Base-by-base conservation (phyloP, 176 grass and related monocot genomes). In the Saccharum officinarum region DNA sequence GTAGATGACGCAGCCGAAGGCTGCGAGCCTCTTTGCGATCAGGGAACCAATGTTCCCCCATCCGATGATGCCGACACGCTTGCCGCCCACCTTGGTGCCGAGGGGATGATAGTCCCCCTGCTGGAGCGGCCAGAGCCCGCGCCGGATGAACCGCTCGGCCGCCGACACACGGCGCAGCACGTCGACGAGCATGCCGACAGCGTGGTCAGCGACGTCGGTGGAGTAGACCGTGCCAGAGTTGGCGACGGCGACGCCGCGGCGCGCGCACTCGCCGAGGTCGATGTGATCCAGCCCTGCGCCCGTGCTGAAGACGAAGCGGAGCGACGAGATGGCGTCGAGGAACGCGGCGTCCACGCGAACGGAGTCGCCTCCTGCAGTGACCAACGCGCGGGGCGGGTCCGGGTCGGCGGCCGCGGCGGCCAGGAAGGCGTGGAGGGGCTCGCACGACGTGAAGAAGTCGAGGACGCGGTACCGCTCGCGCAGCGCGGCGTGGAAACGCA, bases 261-360 rank as follows among this genome's bases (percentile, higher is more conserved):
- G 67, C 37, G 45, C 23, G 69, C 92, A 92, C 67, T 86, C 92
- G 69, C 13, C 63, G 39, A 95, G 60, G 78, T 90, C 73, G 42
- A 95, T 77, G 73, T 90, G 82, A 79, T 92, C 88, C 2, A 88
- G 2, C 7, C 92, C 90, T 7, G 82, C 26, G 26, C 61, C 84
- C 40, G 85, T 80, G 52, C 16, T 54, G 77, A 92, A 28, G 39
- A 92, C n/a, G 73, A 77, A 86, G 46, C 73, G 26, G 60, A 95
- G 33, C 28, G 86, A 77, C 0, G 90, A 85, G 1, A 73, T 67
- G 10, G 62, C 54, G 61, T 83, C 67, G 0, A 92, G 67, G 69
- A 88, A 33, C 11, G 22, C 65, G 1, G 52, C 5, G 54, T 88
- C 73, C 5, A 84, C 82, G 8, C 26, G 38, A 37, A 40, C 15